Conservation (phyloP, 768 basidiomycete genomes). For the Boletellus emodensis region DNA sequence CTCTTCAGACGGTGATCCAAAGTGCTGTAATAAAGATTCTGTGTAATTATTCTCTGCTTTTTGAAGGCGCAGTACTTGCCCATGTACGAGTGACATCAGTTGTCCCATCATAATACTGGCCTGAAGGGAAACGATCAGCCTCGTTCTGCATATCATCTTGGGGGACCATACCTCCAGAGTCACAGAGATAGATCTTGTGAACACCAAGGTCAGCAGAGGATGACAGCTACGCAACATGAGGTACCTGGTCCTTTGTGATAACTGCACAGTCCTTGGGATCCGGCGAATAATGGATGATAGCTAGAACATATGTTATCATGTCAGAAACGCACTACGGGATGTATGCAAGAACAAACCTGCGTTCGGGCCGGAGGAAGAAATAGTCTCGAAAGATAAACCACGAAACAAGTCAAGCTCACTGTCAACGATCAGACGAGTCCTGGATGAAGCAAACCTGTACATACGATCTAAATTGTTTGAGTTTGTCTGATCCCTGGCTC, state of each 20-base stretch:
- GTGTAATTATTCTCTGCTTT: background rate
- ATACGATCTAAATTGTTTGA: conserved; percentile 80
- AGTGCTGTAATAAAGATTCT: conserved; percentile 54
- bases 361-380: conserved; percentile 90
- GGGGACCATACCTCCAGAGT: conserved; percentile 67
- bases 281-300: conserved; percentile 92
- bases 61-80: conserved; percentile 40
- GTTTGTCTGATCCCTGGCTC: conserved; percentile 70
- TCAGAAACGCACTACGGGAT: background rate
- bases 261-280: conserved; percentile 67
- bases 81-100: conserved; percentile 92
- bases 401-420: conserved; percentile 78
- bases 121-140: conserved; percentile 30
- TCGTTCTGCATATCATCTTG: background rate
- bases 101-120: conserved; percentile 88
- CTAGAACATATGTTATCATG: conserved; percentile 36
- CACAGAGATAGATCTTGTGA: conserved; percentile 66
- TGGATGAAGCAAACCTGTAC: conserved; percentile 26
- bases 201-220: conserved; percentile 35
- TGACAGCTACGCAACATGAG: background rate
- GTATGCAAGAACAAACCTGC: conserved; percentile 52
- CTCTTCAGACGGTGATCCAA: conserved; percentile 77
- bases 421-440: background rate
- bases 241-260: conserved; percentile 71
- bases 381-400: conserved; percentile 88